Percentiles rank a stretch among this genome's conserved stretches.
Conservation (phyloP, 495 filamentous ascomycete genomes). For the Hyaloscypha finlandica region DNA sequence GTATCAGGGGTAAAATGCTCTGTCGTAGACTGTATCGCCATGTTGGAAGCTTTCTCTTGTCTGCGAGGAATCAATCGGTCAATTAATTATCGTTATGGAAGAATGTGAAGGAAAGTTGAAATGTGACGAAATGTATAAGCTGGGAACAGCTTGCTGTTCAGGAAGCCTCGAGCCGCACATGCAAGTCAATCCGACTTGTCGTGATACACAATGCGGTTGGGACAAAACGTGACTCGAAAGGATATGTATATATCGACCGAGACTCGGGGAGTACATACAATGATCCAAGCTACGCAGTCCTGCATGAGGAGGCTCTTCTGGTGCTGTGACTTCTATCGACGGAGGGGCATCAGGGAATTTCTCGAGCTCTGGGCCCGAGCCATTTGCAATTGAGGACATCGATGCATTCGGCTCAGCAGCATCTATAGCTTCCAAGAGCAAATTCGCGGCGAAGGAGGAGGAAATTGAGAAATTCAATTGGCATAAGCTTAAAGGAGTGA, state of each 20-base stretch:
- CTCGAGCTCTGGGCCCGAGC: constrained; percentile 34
- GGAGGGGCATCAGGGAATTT: constrained; percentile 34
- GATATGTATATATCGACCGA: constrained; percentile 1
- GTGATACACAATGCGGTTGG: neutral
- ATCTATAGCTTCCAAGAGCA: constrained; percentile 16
- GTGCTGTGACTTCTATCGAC: constrained; percentile 24
- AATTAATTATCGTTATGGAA: constrained; percentile 5
- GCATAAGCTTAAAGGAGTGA: constrained; percentile 27
- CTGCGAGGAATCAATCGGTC: constrained; percentile 45
- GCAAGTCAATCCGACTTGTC: constrained; percentile 1
- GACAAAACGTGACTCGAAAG: neutral
- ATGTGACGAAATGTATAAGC: neutral
- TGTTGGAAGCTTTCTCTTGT: constrained; percentile 77
- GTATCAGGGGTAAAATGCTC: constrained; percentile 77
- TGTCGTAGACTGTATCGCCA: constrained; percentile 90
- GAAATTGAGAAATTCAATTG: constrained; percentile 8
- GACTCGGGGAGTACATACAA: constrained; percentile 53
- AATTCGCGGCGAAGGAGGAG: neutral
- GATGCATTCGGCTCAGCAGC: constrained; percentile 31
- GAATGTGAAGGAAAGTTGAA: neutral
- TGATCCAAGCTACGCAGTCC: constrained; percentile 73
- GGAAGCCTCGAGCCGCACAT: neutral
- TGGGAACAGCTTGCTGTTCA: neutral
- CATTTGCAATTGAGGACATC: constrained; percentile 31
- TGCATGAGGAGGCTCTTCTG: constrained; percentile 61